phyloP scores from a whole-genome alignment of 306 rosid species.

The Fagus sylvatica region DNA sequence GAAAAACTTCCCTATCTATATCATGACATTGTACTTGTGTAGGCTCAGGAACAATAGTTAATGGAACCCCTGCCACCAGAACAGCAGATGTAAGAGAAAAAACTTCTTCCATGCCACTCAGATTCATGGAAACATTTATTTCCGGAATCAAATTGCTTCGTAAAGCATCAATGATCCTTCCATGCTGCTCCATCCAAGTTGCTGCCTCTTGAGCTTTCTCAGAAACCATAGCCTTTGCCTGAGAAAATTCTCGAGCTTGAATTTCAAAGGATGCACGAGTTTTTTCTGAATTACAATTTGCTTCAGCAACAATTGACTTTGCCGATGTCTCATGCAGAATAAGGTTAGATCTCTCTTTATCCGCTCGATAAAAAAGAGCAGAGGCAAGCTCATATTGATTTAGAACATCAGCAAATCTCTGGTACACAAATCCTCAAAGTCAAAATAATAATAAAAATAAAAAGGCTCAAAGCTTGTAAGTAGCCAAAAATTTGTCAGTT shows the following conservation, averaged over 20 bases:
- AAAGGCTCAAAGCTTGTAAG: conserved; percentile 9
- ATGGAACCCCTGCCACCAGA: conserved; percentile 80
- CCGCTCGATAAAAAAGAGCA: conserved; percentile 71
- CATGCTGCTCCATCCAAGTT: conserved; percentile 93
- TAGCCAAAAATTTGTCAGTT: conserved; percentile 8
- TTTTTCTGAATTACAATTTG: conserved; percentile 73
- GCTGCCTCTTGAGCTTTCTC: conserved; percentile 96
- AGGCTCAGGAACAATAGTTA: conserved; percentile 98
- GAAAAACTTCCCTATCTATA: conserved; percentile 89
- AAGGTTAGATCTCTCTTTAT: conserved; percentile 78
- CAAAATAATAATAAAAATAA: conserved; percentile 19
- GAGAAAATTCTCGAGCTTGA: conserved; percentile 83
- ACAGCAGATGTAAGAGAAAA: conserved; percentile 91
- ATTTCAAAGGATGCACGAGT: conserved; percentile 69
- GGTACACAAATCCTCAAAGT: conserved; percentile 43
- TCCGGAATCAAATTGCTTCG: conserved; percentile 72
- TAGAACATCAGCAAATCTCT: conserved; percentile 80
- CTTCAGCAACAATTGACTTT: conserved; percentile 84
- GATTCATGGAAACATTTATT: conserved; percentile 47
- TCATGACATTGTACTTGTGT: conserved; percentile 92
- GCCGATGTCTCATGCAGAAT: conserved; percentile 78
- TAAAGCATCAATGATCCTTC: conserved; percentile 81
- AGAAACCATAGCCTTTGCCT: conserved; percentile 67
- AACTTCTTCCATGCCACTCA: conserved; percentile 57
- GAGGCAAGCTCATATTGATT: conserved; percentile 69